phyloP scores from a whole-genome alignment of 371 early-diverging fungal species.

The Mucor circinelloides region DNA sequence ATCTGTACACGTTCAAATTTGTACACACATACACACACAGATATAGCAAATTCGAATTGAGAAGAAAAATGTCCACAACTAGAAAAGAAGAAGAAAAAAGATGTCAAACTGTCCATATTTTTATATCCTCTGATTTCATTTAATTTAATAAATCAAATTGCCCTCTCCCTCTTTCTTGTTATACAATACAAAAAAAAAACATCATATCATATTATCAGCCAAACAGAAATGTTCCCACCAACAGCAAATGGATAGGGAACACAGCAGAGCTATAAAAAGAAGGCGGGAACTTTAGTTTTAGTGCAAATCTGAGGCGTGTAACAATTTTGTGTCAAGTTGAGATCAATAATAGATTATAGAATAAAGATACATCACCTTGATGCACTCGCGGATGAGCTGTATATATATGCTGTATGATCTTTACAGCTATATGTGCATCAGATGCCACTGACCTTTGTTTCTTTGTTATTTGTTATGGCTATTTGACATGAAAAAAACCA shows the following conservation, averaged over 20 bases:
- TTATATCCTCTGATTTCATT: background rate
- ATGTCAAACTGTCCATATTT: background rate
- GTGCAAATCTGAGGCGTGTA: background rate
- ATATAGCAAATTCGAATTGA: background rate
- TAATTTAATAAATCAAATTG: background rate
- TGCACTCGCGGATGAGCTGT: background rate
- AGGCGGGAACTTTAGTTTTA: background rate
- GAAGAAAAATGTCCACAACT: background rate
- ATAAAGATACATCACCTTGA: background rate
- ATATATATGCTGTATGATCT: background rate
- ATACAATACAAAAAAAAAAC: background rate
- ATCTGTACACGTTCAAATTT: background rate
- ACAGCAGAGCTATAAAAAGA: background rate
- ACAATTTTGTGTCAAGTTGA: background rate
- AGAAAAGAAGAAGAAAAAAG: background rate
- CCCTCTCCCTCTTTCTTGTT: background rate
- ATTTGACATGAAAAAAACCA: background rate
- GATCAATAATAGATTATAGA: background rate
- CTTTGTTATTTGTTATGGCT: background rate
- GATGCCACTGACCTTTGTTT: background rate
- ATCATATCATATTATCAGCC: background rate
- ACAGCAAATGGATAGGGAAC: background rate
- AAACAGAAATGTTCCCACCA: background rate
- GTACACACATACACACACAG: background rate
- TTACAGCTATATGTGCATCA: background rate